Base-by-base conservation (phyloP, 148 eudicot species). In the Pharnaceum exiguum region DNA sequence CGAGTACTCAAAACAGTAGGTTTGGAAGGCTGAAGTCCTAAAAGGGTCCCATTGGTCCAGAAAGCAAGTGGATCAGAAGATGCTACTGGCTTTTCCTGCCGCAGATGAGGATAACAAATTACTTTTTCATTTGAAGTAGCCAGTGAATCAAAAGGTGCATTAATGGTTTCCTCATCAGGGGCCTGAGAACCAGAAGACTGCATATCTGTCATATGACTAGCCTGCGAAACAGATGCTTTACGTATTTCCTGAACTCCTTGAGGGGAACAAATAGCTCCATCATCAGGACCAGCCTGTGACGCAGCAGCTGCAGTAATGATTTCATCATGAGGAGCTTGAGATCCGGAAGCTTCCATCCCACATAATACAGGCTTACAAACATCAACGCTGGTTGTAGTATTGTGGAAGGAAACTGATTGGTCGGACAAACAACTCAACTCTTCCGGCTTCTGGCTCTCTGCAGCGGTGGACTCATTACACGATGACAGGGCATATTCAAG, bases 1-100 rank as follows among this genome's bases (percentile, higher is more conserved):
- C 53, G 30, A 31, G 37, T 44, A 63, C 78, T 58, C 44, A 61
- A 76, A 76, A 79, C 99, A 17, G 83, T 81, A 65, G 99, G 99
- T 65, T 94, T 94, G 53, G 96, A 89, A 35, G 99, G 99, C 57
- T 75, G 77, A 59, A 94, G 85, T 65, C 99, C 95, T 5, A 94
- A 71, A 33, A 89, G 76, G 49, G 77, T 73, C 51, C 95, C 96
- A 57, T 94, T 94, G 51, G 95, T 89, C 99, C 99, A 94, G 53
- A 86, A 44, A 17, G 79, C 72, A 51, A 69, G 57, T 45, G 86
- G 63, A 55, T 57, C 42, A 62, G 82, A 63, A 71, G 72, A 65
- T 65, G 71, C 68, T 25, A 51, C 27, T 7, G 64, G 56, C 52
- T 65, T 49, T 46, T 72, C 77, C 35, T 67, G 70, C 21, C 71